Conservation (phyloP, 306 rosid species). For the Pachyrhizus erosus region DNA sequence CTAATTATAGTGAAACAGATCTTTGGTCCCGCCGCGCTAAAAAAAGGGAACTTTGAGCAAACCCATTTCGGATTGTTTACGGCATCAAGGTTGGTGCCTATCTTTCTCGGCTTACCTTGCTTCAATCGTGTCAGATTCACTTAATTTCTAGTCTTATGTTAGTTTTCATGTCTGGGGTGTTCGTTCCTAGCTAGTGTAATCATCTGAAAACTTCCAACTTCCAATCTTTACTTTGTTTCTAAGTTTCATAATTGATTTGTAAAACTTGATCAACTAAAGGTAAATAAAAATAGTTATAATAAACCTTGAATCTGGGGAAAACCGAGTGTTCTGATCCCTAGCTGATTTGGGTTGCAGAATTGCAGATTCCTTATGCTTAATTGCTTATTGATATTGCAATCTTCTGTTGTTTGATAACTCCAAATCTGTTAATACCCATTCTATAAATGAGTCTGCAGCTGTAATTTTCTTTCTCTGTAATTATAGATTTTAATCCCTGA, state of each 20-base stretch:
- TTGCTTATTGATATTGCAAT: constrained; percentile 20
- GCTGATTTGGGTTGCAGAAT: neutral
- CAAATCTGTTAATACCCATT: neutral
- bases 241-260: neutral
- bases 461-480: constrained; percentile 20
- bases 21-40: constrained; percentile 50
- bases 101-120: constrained; percentile 9
- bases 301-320: constrained; percentile 17
- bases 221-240: neutral
- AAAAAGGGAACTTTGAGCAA: constrained; percentile 48
- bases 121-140: constrained; percentile 7
- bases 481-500: neutral
- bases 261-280: neutral
- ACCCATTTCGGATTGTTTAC: constrained; percentile 54
- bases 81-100: constrained; percentile 54
- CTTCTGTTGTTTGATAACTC: neutral
- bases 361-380: constrained; percentile 31
- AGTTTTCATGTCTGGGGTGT: constrained; percentile 24
- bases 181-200: neutral
- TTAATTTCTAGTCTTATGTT: neutral
- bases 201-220: neutral
- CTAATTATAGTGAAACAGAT: constrained; percentile 53
- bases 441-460: constrained; percentile 4
- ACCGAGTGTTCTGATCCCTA: neutral
- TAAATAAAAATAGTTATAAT: neutral